phyloP scores from a whole-genome alignment of 1,284 basidiomycete species.

The Ustilago lituana region DNA sequence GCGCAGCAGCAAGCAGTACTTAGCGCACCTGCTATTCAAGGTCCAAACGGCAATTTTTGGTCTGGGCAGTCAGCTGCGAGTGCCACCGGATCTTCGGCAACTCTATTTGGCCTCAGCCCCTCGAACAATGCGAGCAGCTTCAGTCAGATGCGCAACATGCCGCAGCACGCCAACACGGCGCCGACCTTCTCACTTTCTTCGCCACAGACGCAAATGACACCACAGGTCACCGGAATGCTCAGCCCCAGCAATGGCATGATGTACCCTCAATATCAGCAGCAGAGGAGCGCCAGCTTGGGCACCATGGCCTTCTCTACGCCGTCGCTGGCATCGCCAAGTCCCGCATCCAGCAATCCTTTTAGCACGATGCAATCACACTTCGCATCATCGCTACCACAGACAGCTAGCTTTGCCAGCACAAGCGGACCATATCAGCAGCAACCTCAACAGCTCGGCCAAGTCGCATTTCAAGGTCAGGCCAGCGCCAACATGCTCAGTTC shows the following conservation, averaged over 20 bases:
- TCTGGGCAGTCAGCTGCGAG: neutral
- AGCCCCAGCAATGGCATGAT: slow-evolving; percentile 22
- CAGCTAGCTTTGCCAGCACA: neutral
- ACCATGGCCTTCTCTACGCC: slow-evolving; percentile 45
- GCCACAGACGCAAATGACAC: slow-evolving; percentile 1
- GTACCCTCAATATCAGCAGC: slow-evolving; percentile 36
- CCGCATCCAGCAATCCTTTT: slow-evolving; percentile 28
- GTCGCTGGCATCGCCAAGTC: slow-evolving; percentile 26
- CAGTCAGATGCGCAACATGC: slow-evolving; percentile 11
- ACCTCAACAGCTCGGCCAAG: slow-evolving; percentile 1
- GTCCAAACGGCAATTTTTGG: slow-evolving; percentile 42
- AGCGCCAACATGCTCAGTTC: neutral
- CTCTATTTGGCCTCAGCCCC: slow-evolving; percentile 20
- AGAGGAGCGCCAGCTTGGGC: slow-evolving; percentile 35
- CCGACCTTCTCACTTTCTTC: slow-evolving; percentile 3
- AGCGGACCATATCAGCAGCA: slow-evolving; percentile 18
- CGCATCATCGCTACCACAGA: slow-evolving; percentile 16
- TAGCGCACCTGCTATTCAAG: slow-evolving; percentile 41
- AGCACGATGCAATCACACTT: slow-evolving; percentile 14
- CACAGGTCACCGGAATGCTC: slow-evolving; percentile 28
- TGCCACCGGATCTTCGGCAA: slow-evolving; percentile 6
- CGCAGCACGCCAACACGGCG: slow-evolving; percentile 33
- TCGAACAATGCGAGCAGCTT: slow-evolving; percentile 13
- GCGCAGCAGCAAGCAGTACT: slow-evolving; percentile 42
- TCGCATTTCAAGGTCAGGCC: too few relatives aligned